phyloP scores from a whole-genome alignment of 2,329 filamentous ascomycete species.

The Colletotrichum tropicicola region DNA sequence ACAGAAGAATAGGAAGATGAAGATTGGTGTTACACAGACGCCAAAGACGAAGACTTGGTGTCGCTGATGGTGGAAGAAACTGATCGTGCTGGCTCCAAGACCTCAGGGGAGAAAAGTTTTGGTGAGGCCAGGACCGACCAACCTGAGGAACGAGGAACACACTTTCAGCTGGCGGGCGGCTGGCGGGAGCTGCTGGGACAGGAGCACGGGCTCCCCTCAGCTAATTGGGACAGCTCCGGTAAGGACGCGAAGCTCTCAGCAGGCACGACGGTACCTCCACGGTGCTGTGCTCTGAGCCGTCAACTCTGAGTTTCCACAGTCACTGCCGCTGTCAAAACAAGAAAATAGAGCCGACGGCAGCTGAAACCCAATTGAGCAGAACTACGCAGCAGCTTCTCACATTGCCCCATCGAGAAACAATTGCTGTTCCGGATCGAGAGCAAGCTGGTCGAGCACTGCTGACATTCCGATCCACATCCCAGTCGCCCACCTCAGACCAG shows the following conservation, averaged over 20 bases:
- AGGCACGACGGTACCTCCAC: too few species aligned
- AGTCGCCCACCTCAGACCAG: not conserved
- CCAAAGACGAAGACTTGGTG: conserved; percentile 4
- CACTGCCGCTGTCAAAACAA: not conserved
- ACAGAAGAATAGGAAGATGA: conserved; percentile 48
- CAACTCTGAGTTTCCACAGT: not conserved
- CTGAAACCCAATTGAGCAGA: not conserved
- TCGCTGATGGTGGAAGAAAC: conserved; percentile 16
- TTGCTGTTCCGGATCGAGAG: conserved; percentile 10
- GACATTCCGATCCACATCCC: too few species aligned
- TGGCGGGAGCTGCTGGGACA: not conserved
- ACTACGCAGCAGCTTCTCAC: not conserved
- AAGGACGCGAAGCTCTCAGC: too few species aligned
- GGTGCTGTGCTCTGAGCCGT: too few species aligned
- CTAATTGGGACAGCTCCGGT: not conserved
- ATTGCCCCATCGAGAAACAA: conserved; percentile 3
- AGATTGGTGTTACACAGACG: conserved; percentile 36
- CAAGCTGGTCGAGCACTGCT: too few species aligned
- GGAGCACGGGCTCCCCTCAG: not conserved
- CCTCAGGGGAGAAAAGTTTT: conserved; percentile 25
- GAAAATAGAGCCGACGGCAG: not conserved
- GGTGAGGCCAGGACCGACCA: conserved; percentile 26
- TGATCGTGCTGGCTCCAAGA: not conserved
- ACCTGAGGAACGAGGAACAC: conserved; percentile 27
- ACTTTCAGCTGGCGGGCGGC: not conserved